A percentile compares a stretch with the other conserved stretches of the same genome.
Conservation (phyloP, 2,329 filamentous ascomycete species). For the Myrmaecium sp. region DNA sequence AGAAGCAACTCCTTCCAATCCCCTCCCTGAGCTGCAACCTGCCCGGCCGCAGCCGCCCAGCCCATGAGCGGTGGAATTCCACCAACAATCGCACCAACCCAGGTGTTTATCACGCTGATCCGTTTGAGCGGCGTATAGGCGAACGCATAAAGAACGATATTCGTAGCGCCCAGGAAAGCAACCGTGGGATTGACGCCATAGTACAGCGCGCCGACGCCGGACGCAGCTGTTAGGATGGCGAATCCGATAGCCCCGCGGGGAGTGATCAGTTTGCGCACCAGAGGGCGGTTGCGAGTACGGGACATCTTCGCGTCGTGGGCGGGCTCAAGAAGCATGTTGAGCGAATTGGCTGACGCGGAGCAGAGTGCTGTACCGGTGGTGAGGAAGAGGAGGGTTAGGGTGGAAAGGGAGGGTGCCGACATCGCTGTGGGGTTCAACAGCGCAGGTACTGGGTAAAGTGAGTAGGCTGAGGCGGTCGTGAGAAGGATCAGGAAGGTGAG, state of each 20-base stretch:
- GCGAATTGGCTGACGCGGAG: slow-evolving; percentile 76
- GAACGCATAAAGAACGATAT: slow-evolving; percentile 80
- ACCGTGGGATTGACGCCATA: slow-evolving; percentile 90
- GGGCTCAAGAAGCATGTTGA: slow-evolving; percentile 96
- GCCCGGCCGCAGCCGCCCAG: slow-evolving; percentile 86
- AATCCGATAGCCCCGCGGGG: slow-evolving; percentile 58
- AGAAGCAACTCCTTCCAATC: slow-evolving; percentile 66
- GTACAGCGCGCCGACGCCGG: slow-evolving; percentile 60
- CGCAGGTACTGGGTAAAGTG: slow-evolving; percentile 79
- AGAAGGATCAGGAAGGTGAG: slow-evolving; percentile 83
- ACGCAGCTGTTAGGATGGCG: slow-evolving; percentile 51
- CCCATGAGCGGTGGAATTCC: slow-evolving; percentile 95
- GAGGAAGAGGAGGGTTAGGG: slow-evolving; percentile 81
- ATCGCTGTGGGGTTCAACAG: slow-evolving; percentile 58
- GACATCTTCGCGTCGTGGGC: slow-evolving; percentile 83
- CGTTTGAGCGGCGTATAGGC: slow-evolving; percentile 88
- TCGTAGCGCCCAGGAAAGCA: slow-evolving; percentile 64
- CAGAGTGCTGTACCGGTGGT: slow-evolving; percentile 78
- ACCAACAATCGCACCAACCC: slow-evolving; percentile 84
- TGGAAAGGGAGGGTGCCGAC: slow-evolving; percentile 61
- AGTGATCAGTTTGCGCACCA: slow-evolving; percentile 67
- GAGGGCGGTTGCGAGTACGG: slow-evolving; percentile 75
- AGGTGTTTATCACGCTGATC: slow-evolving; percentile 75
- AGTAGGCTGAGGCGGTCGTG: slow-evolving; percentile 79
- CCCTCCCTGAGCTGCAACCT: slow-evolving; percentile 42